Evolutionary conservation across 495 filamentous ascomycete genomes (phyloP).

Genomic region (Hypoxylon trugodes): DNA sequence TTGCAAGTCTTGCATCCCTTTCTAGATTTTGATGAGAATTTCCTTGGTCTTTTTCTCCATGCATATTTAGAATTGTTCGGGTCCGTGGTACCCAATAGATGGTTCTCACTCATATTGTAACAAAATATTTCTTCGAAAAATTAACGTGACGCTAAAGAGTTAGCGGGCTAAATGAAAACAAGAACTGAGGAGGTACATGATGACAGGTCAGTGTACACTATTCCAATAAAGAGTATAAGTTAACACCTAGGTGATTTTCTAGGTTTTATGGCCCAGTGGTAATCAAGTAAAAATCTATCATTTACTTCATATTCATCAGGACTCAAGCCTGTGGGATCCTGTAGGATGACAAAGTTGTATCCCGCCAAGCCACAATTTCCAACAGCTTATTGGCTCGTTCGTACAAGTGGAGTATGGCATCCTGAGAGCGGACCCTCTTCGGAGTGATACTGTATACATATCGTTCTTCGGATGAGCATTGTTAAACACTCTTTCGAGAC

Average conservation of each 20-base stretch:
- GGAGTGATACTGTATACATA: neutral
- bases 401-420: conserved; percentile 20
- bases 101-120: neutral
- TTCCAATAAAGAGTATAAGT: no score
- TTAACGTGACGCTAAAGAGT: neutral
- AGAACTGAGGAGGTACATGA: no score
- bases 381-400: conserved; percentile 15
- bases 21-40: conserved; percentile 48
- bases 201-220: no score
- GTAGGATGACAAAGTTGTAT: neutral
- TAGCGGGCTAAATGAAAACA: no score
- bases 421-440: neutral
- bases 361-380: neutral
- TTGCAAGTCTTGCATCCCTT: conserved; percentile 51
- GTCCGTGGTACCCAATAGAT: neutral
- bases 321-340: no score
- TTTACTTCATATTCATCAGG: no score
- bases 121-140: neutral
- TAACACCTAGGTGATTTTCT: no score
- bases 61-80: conserved; percentile 18
- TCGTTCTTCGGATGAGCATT: neutral
- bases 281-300: no score
- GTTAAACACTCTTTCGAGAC: no score
- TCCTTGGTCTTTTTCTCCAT: conserved; percentile 47
- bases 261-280: no score